These are phyloP conservation scores for Annulohypoxylon moriforme DNA, from an alignment of 495 filamentous ascomycete genomes.

Conservation along the genomic window DNA sequence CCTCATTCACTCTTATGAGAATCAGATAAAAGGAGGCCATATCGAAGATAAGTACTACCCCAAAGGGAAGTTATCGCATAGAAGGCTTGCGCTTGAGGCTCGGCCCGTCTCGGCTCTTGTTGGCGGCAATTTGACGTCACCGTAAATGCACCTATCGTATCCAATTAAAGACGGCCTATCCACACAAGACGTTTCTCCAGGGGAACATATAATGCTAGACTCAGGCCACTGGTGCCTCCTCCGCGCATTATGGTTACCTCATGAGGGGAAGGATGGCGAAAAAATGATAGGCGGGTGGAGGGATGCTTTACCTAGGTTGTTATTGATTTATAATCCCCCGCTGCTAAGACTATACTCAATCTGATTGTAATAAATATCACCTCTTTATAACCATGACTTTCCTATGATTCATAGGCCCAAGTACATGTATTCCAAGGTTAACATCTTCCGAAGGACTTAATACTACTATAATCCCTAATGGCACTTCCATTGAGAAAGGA, in stretches of 20 bases:
- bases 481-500: constrained; percentile 37
- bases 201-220: no score
- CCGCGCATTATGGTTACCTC: not conserved
- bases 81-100: no score
- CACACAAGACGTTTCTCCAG: no score
- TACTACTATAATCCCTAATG: not conserved
- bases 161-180: no score
- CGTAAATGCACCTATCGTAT: no score
- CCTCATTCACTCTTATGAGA: no score
- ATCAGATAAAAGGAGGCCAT: no score
- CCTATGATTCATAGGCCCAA: not conserved
- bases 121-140: no score
- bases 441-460: not conserved
- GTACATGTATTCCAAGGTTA: not conserved
- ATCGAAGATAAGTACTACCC: no score
- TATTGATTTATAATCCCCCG: not conserved
- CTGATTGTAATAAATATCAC: not conserved
- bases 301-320: not conserved
- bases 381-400: not conserved
- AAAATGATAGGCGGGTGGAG: constrained; percentile 15
- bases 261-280: constrained; percentile 17
- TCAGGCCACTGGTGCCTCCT: no score
- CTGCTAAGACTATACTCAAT: not conserved
- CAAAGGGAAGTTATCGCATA: no score
- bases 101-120: no score